phyloP scores from a whole-genome alignment of 2,329 filamentous ascomycete genomes.

The Lasiodiplodia sp. region DNA sequence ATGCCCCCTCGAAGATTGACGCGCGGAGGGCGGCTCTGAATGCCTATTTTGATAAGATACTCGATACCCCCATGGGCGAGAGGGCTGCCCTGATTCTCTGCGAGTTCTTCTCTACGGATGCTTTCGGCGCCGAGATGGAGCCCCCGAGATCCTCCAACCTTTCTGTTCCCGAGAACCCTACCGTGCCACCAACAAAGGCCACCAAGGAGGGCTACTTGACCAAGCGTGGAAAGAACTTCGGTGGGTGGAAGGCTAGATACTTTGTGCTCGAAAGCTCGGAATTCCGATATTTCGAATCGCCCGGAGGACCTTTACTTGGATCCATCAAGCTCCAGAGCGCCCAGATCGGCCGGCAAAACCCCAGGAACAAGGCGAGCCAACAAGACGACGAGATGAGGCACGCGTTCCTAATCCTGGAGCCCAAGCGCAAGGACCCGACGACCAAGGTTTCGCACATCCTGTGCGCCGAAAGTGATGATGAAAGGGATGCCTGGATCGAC shows the following conservation, averaged over 20 bases:
- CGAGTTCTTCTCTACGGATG: slow-evolving; percentile 78
- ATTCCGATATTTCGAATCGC: slow-evolving; percentile 90
- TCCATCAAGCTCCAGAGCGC: slow-evolving; percentile 91
- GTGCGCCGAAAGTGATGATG: slow-evolving; percentile 91
- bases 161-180: slow-evolving; percentile 50
- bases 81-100: slow-evolving; percentile 81
- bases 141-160: slow-evolving; percentile 45
- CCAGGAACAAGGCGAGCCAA: slow-evolving; percentile 67
- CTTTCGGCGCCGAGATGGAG: slow-evolving; percentile 66
- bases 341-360: slow-evolving; percentile 81
- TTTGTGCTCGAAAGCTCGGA: slow-evolving; percentile 74
- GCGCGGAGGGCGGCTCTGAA: slow-evolving; percentile 82
- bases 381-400: slow-evolving; percentile 93
- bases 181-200: slow-evolving; percentile 62
- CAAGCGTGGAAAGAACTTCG: slow-evolving; percentile 97
- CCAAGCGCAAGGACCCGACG: slow-evolving; percentile 92
- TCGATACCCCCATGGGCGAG: slow-evolving; percentile 83
- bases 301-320: slow-evolving; percentile 87
- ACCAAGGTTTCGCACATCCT: slow-evolving; percentile 91
- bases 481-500: slow-evolving; percentile 94
- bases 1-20: slow-evolving; percentile 93
- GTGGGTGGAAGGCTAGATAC: slow-evolving; percentile 91
- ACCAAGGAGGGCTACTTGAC: slow-evolving; percentile 90
- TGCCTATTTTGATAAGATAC: slow-evolving; percentile 81
- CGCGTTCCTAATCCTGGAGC: slow-evolving; percentile 92